phyloP scores from a whole-genome alignment of 1,284 basidiomycete genomes.

The Wallemia ichthyophaga region DNA sequence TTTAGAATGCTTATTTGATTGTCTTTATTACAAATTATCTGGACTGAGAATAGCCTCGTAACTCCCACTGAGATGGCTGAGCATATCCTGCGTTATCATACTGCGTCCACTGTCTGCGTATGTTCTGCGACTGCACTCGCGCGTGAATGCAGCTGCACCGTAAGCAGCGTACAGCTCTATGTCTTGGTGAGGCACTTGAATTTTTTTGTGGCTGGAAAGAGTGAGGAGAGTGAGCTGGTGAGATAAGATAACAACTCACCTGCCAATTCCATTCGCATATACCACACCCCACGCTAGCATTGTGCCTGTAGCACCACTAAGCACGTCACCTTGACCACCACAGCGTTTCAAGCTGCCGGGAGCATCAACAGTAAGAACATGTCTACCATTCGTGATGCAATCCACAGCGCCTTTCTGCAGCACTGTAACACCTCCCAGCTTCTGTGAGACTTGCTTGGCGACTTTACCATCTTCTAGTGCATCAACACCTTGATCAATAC shows the following conservation, averaged over 20 bases:
- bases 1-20: too few species aligned
- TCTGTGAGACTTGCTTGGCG: conserved; percentile 32
- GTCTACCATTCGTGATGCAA: conserved; percentile 21
- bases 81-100: conserved; percentile 67
- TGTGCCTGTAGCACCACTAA: conserved; percentile 59
- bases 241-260: conserved; percentile 15
- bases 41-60: conserved; percentile 13
- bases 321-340: conserved; percentile 81
- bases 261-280: conserved; percentile 50
- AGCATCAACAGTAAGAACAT: conserved; percentile 32
- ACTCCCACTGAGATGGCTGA: conserved; percentile 14
- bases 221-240: too few species aligned
- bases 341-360: conserved; percentile 67
- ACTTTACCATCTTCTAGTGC: conserved; percentile 18
- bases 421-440: conserved; percentile 59
- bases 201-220: conserved; percentile 20
- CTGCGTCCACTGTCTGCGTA: conserved; percentile 45
- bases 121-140: conserved; percentile 42
- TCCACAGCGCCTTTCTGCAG: conserved; percentile 52
- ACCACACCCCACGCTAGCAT: conserved; percentile 82
- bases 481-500: conserved; percentile 19
- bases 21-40: background rate
- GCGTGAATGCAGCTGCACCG: conserved; percentile 64
- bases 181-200: conserved; percentile 16
- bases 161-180: conserved; percentile 58